Evolutionary conservation across 768 basidiomycete species (phyloP).

Genomic region (Phaffia tasmanica): DNA sequence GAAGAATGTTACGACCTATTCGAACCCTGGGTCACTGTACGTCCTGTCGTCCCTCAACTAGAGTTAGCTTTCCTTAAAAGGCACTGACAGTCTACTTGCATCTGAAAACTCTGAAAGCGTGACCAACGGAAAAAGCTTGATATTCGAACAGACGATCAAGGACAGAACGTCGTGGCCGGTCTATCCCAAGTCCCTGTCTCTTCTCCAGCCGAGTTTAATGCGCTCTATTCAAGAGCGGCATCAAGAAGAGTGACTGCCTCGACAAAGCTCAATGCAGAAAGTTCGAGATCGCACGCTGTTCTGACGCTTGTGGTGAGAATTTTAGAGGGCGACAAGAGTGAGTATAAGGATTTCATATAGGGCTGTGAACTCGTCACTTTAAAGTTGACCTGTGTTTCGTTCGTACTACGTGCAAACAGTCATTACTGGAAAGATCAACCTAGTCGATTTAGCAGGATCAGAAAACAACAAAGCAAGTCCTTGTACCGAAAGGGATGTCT

Average conservation of each 20-base stretch:
- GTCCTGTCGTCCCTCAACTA: slow-evolving; percentile 21
- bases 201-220: slow-evolving; percentile 45
- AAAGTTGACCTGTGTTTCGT: not conserved
- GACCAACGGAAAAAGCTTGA: slow-evolving; percentile 47
- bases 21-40: slow-evolving; percentile 43
- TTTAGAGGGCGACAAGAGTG: not conserved
- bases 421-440: slow-evolving; percentile 47
- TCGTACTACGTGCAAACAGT: slow-evolving; percentile 30
- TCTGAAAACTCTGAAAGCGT: not conserved
- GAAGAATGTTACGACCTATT: slow-evolving; percentile 83
- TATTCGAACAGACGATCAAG: slow-evolving; percentile 47
- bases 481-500: not conserved
- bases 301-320: slow-evolving; percentile 54
- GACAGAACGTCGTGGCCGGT: slow-evolving; percentile 51
- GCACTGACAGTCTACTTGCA: not conserved
- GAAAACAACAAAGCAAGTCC: slow-evolving; percentile 72
- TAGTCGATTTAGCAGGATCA: slow-evolving; percentile 80
- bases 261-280: slow-evolving; percentile 70
- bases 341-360: not conserved
- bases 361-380: not conserved
- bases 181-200: slow-evolving; percentile 37
- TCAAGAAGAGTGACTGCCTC: slow-evolving; percentile 66
- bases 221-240: slow-evolving; percentile 43
- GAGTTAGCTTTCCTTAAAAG: slow-evolving; percentile 8
- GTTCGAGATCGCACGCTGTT: slow-evolving; percentile 80